Conservation (phyloP, 345 rosid genomes). For the Schrenkiella parvula region DNA sequence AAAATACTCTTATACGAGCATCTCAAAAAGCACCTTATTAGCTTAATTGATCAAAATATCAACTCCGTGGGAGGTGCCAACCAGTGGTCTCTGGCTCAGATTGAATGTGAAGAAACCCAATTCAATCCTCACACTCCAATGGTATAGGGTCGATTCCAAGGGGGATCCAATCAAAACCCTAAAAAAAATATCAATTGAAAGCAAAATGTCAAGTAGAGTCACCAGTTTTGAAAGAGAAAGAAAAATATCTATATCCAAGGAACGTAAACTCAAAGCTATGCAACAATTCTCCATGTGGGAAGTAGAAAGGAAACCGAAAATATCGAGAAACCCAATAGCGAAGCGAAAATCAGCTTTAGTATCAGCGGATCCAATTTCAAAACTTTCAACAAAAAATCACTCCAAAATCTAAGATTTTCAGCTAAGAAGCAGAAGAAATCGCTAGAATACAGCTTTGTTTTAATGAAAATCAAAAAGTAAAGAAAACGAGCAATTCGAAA, state of each 20-base stretch:
- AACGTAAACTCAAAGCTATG: slow-evolving; percentile 7
- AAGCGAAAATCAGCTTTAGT: background rate
- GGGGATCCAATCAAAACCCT: slow-evolving; percentile 49
- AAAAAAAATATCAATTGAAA: slow-evolving; percentile 10
- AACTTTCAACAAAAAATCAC: slow-evolving; percentile 9
- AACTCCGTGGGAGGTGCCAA: background rate
- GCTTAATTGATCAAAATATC: background rate
- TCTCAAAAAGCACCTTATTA: slow-evolving; percentile 16
- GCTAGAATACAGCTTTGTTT: background rate
- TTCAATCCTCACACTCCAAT: slow-evolving; percentile 28
- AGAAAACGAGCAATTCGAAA: slow-evolving; percentile 4
- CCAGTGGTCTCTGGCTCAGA: slow-evolving; percentile 8
- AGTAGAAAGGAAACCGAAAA: background rate
- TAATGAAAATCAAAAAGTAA: background rate
- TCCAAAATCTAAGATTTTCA: background rate
- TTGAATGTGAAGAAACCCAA: slow-evolving; percentile 28
- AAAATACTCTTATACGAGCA: background rate
- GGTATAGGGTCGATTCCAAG: slow-evolving; percentile 32
- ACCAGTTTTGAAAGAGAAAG: background rate
- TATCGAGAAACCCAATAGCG: background rate
- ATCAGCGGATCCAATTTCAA: slow-evolving; percentile 4
- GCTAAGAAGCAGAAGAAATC: background rate
- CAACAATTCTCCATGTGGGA: background rate
- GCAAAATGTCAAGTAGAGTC: slow-evolving; percentile 16
- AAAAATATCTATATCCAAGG: background rate